Evolutionary conservation across 1,284 basidiomycete genomes (phyloP), one percentile per base, ranked within the genome.

Genomic region (Sanghuangporus sanghuang): DNA sequence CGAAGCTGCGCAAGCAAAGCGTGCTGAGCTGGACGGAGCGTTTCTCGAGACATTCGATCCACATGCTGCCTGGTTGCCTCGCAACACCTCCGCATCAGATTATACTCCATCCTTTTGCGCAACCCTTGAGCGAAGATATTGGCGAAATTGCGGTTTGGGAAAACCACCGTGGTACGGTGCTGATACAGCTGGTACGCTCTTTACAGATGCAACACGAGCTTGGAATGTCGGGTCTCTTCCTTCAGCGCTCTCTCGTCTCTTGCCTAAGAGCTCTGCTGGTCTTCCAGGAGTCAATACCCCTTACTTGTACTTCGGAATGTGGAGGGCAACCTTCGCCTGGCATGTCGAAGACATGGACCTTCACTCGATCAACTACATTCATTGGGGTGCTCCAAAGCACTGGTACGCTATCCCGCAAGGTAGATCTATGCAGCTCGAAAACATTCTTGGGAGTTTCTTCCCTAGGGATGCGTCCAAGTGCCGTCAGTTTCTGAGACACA

Each of bases 231-330:
- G 91, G 1, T 82, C 87, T 72, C 84, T 99, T 11, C 90, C 92
- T 38, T 98, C 95, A 54, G 81, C 95, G 2, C 83, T 99, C 39
- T 89, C 89, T 16, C 87, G 95, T 14, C 80, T 97, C n/a, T 75
- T 92, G 1, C 89, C 88, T 0, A 68, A 80, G 5, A 81, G 83
- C 12, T 79, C 82, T 23, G 83, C 92, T 58, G 86, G 85, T 62
- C 79, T 99, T 32, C 96, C 96, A 0, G 96, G 96, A 35, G 96
- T 99, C 59, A 99, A 98, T 72, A 92, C 95, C 1, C 96, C 96
- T 0, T 99, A 99, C 74, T 84, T 99, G 3, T 99, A 99, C 76
- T 98, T 97, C 75, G 96, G 96, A 68, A 98, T 98, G 95, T 99
- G 96, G 96, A 83, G 95, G 59, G 96, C 97, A 14, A 96, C 95